Evolutionary conservation across 805 yeast genomes (phyloP).

Genomic region (Yamadazyma ubonensis): DNA sequence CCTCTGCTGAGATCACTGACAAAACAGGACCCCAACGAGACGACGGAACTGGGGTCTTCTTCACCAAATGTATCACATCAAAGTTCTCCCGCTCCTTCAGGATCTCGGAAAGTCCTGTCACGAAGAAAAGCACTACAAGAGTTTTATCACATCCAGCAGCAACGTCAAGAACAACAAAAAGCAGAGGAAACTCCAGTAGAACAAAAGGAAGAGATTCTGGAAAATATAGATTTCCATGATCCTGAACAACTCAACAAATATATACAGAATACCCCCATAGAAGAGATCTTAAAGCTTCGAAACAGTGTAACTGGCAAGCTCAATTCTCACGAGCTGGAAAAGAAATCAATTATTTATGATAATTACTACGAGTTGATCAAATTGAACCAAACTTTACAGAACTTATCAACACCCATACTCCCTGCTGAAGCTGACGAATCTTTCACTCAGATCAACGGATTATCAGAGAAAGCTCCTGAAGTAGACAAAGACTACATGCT

Average conservation of each 20-base stretch:
- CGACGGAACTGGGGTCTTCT: too few species aligned
- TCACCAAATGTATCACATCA: constrained; percentile 1
- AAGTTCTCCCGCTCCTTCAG: constrained; percentile 8
- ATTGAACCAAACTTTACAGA: constrained; percentile 53
- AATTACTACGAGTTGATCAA: constrained; percentile 73
- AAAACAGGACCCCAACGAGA: too few species aligned
- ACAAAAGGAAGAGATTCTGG: background rate
- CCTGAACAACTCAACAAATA: constrained; percentile 21
- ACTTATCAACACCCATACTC: constrained; percentile 18
- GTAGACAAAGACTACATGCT: constrained; percentile 21
- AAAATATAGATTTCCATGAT: constrained; percentile 16
- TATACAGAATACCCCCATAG: constrained; percentile 23
- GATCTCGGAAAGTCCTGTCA: constrained; percentile 33
- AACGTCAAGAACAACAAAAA: constrained; percentile 14
- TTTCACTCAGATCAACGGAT: constrained; percentile 9
- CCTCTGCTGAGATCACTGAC: constrained; percentile 8
- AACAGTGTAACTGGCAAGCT: constrained; percentile 43
- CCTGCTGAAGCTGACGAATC: constrained; percentile 7
- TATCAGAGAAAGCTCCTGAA: constrained; percentile 5
- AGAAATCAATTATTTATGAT: constrained; percentile 70
- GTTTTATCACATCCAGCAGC: constrained; percentile 32
- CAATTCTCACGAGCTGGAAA: constrained; percentile 55
- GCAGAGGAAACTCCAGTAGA: constrained; percentile 1
- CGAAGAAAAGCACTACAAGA: constrained; percentile 44
- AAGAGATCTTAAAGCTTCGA: constrained; percentile 31